Evolutionary conservation across 2,329 filamentous ascomycete genomes (phyloP), one percentile per base, ranked within the genome.

Genomic region (Alternaria sp.): DNA sequence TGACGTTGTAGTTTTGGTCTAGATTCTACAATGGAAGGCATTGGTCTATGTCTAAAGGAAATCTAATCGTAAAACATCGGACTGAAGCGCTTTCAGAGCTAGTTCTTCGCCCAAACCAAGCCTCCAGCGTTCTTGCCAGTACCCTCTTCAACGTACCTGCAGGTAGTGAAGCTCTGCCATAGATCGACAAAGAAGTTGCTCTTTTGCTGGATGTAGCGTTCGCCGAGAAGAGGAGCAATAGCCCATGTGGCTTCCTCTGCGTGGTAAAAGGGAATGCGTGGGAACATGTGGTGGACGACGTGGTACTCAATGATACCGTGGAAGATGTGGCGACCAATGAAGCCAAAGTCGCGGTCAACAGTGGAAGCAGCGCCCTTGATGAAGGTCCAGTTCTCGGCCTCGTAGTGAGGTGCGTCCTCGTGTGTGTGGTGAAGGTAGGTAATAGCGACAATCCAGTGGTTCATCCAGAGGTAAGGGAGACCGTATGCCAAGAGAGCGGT

Each of bases 351-450:
- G 46, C 88, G 85, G 75, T 90, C 88, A 28, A 90, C 82, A 4
- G 88, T 90, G 36, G 86, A 84, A 14, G 87, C 79, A 3, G 88
- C 87, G 26, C 88, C 88, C 67, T 86, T 85, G 62, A 86, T 83
- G 67, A 86, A 90, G 22, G 84, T 87, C 88, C 88, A 90, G 55
- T 81, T 80, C 18, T 84, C 81, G 43, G 83, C 83, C 26, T 85
- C 83, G 73, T 87, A 89, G 76, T 89, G 85, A 18, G 84, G 84
- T 49, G 88, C 80, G 3, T 78, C 73, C 3, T 75, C 80, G 73
- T 91, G 87, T 56, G 88, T 90, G 82, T 92, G 89, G 78, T 92
- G 89, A 20, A 92, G 87, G 78, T 90, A 92, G 48, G 89, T 92
- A 73, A 92, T 91, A 64, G 88, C 88, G 20, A 92, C 68, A 54